Base-by-base conservation (phyloP, 495 filamentous ascomycete genomes). In the Geopyxis carbonaria region DNA sequence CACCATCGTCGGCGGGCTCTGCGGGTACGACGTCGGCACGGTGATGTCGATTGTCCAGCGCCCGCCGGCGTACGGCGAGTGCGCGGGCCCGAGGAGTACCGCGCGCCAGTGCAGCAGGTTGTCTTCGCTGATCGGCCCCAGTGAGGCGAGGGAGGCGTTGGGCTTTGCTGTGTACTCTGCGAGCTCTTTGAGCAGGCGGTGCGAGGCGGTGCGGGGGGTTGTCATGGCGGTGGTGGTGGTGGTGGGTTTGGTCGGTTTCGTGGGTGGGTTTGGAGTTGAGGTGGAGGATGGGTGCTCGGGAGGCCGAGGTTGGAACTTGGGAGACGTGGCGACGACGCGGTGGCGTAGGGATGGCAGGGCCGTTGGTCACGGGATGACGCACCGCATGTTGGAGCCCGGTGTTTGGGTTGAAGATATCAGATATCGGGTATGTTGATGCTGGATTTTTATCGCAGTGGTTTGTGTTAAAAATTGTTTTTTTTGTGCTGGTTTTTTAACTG, bases 41-140 rank as follows among this genome's bases (percentile, higher is more conserved):
- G 56, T 50, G 61, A 97, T 82, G 57, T 59, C 53, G 45, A 97
- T 76, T 45, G 73, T 70, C 85, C 84, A 97, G 37, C 74, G 70
- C 39, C 89, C 89, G 55, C 72, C 81, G 22, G 55, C 51, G 22
- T 56, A 56, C 1, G 46, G 32, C 0, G 47, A 45, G 13, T 36
- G 40, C 5, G 28, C 22, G 11, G 67, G 64, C 7, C 77, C 77
- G 40, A 68, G 71, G 42, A 82, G 58, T 5, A 78, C 65, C 0
- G 77, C 75, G 46, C 64, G 60, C 75, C 77, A 79, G 44, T 70
- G 67, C 4, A 73, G 57, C 21, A 82, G 51, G 43, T 81, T 64
- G 28, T 70, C 64, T 19, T 78, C 77, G 10, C 27, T 38, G 19
- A 53, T 34, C 38, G 50, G 51, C 0, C 29, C 50, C 22, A 54